Base-by-base conservation (phyloP, 768 basidiomycete genomes). In the Obba rivulosa region DNA sequence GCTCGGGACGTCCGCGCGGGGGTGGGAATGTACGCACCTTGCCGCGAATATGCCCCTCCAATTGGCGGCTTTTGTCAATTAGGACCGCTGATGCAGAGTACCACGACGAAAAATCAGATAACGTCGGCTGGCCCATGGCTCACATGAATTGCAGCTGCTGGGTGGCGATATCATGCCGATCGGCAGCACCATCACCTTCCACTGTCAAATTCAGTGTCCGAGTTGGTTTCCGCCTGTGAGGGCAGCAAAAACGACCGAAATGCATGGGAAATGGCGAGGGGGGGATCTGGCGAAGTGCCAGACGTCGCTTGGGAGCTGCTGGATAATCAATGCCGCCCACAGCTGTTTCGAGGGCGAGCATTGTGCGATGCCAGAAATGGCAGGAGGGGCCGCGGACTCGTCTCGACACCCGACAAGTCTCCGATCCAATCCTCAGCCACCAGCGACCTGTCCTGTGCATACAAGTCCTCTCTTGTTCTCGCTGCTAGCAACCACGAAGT, bases 71-170 rank as follows among this genome's bases (percentile, higher is more conserved):
- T 34, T 48, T 46, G 40, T 48, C 41, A 48, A 40, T 48, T 40
- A 48, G 46, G 46, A 21, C 13, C 28, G 45, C 47, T 52, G 56
- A 57, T 54, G 50, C 28, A 50, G 49, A 47, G 47, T 37, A 41
- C 42, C n/a, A 16, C 40, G 34, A 24, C 41, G 41, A 52, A 57
- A 46, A 55, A 57, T 54, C 57, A 57, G 57, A 57, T 57, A 57
- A 55, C 56, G 45, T 31, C 38, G 43, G 53, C 49, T 49, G 48
- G 51, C 48, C 48, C 50, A 43, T 45, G 51, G 57, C 56, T 54
- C 56, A 57, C 56, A 57, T 57, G 56, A 50, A 56, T 40, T 51
- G 35, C 45, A 11, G 11, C 17, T 7, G 14, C 20, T 34, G 10
- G 22, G 24, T 11, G 10, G 43, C 25, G 43, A 43, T 43, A 45